Evolutionary conservation across 2,329 filamentous ascomycete genomes (phyloP).

Genomic region (Fusarium pininemorale): DNA sequence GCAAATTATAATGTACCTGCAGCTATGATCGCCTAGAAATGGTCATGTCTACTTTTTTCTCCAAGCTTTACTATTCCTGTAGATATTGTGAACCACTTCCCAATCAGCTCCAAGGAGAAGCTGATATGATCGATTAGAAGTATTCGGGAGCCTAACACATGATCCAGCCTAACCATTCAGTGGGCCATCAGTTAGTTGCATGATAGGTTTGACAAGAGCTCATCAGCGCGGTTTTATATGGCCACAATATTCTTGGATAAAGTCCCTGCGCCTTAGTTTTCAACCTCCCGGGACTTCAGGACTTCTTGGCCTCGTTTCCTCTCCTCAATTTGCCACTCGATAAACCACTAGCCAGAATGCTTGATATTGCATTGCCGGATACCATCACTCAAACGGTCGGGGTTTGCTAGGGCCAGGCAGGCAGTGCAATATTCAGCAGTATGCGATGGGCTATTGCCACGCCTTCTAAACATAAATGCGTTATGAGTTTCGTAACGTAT

Average conservation of each 20-base stretch:
- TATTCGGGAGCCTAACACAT: background rate
- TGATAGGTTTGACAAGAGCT: background rate
- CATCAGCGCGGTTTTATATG: background rate
- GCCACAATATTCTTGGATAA: background rate
- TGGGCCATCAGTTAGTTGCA: background rate
- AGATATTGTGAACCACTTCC: background rate
- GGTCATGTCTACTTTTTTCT: background rate
- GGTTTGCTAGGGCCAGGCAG: background rate
- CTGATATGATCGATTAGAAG: background rate
- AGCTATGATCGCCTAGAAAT: background rate
- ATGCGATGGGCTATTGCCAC: slow-evolving; percentile 8
- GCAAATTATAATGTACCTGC: background rate
- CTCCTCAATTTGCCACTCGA: background rate
- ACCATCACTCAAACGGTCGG: background rate
- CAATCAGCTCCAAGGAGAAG: background rate
- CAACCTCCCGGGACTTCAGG: background rate
- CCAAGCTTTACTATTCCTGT: background rate
- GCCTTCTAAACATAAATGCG: slow-evolving; percentile 10
- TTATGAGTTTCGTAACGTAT: slow-evolving; percentile 9
- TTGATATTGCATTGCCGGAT: slow-evolving; percentile 2
- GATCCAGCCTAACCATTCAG: background rate
- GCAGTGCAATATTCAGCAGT: background rate
- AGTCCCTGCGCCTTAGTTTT: background rate
- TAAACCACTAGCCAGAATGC: background rate
- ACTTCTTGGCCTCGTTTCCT: background rate